These are phyloP conservation scores for Mycena rosella DNA, from an alignment of 768 basidiomycete species.

Conservation along the genomic window DNA sequence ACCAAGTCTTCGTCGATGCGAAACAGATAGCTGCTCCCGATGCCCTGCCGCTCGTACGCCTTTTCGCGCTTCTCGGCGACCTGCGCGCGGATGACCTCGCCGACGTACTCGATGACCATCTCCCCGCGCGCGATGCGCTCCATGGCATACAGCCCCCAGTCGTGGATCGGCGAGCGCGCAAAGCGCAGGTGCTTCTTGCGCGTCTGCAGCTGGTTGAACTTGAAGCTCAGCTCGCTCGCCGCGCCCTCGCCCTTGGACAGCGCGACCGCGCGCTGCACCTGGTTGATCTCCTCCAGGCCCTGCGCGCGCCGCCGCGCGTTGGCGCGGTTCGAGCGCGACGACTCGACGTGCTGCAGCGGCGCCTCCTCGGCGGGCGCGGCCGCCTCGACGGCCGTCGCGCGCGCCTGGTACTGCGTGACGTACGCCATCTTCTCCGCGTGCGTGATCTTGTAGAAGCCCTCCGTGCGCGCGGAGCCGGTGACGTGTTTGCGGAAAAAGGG, in stretches of 20 bases:
- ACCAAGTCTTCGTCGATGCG: conserved; percentile 98
- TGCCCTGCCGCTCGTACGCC: conserved; percentile 95
- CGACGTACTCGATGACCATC: conserved; percentile 99
- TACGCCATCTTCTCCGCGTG: conserved; percentile 93
- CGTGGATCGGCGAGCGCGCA: conserved; percentile 95
- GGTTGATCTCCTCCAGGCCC: conserved; percentile 95
- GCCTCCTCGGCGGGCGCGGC: conserved; percentile 62
- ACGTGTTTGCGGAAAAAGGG: conserved; percentile 78
- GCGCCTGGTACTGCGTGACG: conserved; percentile 87
- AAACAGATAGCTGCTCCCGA: conserved; percentile 98
- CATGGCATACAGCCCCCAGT: conserved; percentile 99
- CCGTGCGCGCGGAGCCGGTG: conserved; percentile 91
- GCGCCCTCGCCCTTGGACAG: conserved; percentile 82
- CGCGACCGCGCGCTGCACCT: conserved; percentile 85
- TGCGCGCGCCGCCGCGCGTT: conserved; percentile 92
- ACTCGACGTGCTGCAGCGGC: conserved; percentile 69
- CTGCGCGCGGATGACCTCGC: conserved; percentile 94
- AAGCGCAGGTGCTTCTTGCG: conserved; percentile 98
- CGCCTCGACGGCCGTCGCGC: conserved; percentile 59
- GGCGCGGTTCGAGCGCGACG: conserved; percentile 91
- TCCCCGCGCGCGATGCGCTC: conserved; percentile 94
- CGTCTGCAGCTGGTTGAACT: conserved; percentile 98
- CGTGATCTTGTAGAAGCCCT: conserved; percentile 96
- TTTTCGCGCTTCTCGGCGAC: conserved; percentile 98
- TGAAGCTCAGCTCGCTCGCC: conserved; percentile 82